A percentile compares a stretch with the other conserved stretches of the same genome.
These are phyloP conservation scores for Gossypium bickii DNA, from an alignment of 345 rosid genomes.

Conservation along the genomic window DNA sequence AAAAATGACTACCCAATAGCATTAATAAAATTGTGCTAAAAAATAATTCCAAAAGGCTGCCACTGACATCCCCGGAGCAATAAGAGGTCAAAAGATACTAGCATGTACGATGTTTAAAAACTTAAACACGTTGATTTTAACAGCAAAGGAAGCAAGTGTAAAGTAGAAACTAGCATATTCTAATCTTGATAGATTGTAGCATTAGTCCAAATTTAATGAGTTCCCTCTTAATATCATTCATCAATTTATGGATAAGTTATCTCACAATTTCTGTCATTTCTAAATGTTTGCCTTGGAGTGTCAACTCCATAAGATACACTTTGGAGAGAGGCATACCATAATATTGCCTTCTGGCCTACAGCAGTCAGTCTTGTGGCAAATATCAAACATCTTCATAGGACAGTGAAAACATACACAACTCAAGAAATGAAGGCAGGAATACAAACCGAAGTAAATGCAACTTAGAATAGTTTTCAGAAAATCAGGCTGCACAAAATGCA, in stretches of 20 bases:
- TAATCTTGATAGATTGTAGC: background rate
- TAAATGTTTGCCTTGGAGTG: background rate
- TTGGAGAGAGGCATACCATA: constrained; percentile 1
- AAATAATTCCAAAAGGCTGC: too few relatives aligned
- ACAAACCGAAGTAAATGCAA: background rate
- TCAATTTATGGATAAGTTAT: background rate
- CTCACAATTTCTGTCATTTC: too few relatives aligned
- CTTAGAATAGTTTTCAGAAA: background rate
- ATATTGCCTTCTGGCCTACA: background rate
- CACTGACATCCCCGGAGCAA: too few relatives aligned
- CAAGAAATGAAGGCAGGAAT: background rate
- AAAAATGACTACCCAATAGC: background rate
- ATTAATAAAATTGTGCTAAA: too few relatives aligned
- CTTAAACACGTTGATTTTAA: background rate
- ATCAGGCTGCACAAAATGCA: background rate
- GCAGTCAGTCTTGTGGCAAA: background rate
- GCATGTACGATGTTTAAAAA: background rate
- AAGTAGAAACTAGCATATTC: background rate
- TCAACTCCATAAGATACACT: background rate
- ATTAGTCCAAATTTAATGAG: background rate
- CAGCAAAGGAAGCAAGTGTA: background rate
- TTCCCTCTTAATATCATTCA: background rate
- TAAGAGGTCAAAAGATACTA: background rate
- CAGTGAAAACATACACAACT: background rate
- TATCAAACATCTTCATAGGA: background rate